Base-by-base conservation (phyloP, 208 protist genomes). In the Angomonas ambiguus region DNA sequence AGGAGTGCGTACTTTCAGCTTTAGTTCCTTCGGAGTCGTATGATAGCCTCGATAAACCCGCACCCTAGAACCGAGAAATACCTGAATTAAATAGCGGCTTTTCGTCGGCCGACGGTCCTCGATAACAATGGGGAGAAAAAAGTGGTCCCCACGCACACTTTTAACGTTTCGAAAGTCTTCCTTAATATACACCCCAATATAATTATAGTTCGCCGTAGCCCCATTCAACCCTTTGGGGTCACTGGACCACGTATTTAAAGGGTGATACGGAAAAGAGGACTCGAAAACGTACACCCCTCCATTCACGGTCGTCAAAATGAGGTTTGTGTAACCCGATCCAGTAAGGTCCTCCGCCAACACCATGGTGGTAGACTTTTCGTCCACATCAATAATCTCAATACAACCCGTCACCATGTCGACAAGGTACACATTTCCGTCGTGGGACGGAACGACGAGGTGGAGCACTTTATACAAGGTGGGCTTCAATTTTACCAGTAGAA, bases 301-400 rank as follows among this genome's bases (percentile, higher is more conserved):
- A 51, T 79, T 82, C 22, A 93, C 73, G 24, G 92, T 96, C 25
- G 80, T 90, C 0, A 98, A 83, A 4, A 98, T 35, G 33, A 98
- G 76, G 67, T 97, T 84, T 42, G 96, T 66, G 35, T 93, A 79
- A 1, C 93, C 96, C 71, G 96, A 91, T 24, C 87, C 86, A 22
- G 80, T 89, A 20, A 98, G 53, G 72, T 98, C 96, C 60, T 97
- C 88, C 6, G 86, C 87, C 13, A 98, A 77, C 51, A 98, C 88
- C 81, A 88, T 83, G 10, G 85, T 74, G 22, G 87, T 95, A 28
- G 87, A 86, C 58, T 85, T 84, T 61, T 98, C 93, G 66, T 94
- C 93, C 42, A 97, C 79, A 61, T 98, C 95, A 51, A 97, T 84
- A 27, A 57, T 77, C 61, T 97, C 79, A 28, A 94, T 72, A 79